Evolutionary conservation across 495 filamentous ascomycete genomes (phyloP), one percentile per base, ranked within the genome.

Genomic region (Aspergillus homomorphus): DNA sequence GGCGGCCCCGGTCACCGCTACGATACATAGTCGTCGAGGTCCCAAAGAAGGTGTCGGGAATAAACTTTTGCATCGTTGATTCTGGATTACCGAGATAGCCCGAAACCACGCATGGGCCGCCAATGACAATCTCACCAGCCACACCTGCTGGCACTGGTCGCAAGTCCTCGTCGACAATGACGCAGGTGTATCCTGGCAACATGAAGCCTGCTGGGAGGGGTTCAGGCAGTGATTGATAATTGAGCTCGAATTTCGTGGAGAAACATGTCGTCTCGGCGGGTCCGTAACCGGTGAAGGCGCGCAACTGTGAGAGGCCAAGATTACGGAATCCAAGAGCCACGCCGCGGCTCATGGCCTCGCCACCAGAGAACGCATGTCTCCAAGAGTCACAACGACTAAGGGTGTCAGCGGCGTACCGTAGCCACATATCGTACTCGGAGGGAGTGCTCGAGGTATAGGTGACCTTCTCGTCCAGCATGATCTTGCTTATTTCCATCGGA

Each of bases 141-240:
- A 66, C 60, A 4, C 83, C 83, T 26, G 83, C 49, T 0, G 82
- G 80, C 0, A 81, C 46, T 1, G 73, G 70, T 0, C 70, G 60
- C 14, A 68, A 23, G 16, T 71, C 6, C 4, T 69, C 53, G 54
- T 81, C 78, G 0, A 84, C 33, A 16, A 84, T 65, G 62, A 77
- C 78, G 10, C 9, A 7, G 10, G 45, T 2, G 19, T 46, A 46
- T 6, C 21, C 21, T 3, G 18, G 3, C 8, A 6, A 20, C 18
- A 18, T 7, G 21, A 18, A 3, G 16, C 26, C 26, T 9, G 9
- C 21, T 73, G 73, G 1, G 56, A 12, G 58, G 72, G 72, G 51
- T 78, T 79, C 0, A 74, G 62, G 1, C 21, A 6, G 2, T 46
- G n/a, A 21, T 2, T 18, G 45, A 4, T 46, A 15, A 5, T 23